A percentile compares a stretch with the other conserved stretches of the same genome.
These are phyloP conservation scores for Fistulinella prunicolor DNA, from an alignment of 768 basidiomycete genomes.

Conservation along the genomic window DNA sequence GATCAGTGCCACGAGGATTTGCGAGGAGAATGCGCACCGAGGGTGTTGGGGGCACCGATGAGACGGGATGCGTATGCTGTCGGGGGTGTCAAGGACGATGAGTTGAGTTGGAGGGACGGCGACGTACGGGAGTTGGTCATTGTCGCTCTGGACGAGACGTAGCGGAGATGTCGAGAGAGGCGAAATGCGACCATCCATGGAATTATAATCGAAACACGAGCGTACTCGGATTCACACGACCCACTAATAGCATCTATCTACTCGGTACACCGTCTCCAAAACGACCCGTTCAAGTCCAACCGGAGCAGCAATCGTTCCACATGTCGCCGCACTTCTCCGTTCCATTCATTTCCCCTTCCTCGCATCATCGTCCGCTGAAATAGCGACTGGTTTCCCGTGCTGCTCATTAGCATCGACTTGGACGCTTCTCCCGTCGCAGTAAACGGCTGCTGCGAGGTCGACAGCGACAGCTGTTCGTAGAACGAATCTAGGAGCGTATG, in stretches of 20 bases:
- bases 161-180: slow-evolving; percentile 61
- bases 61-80: slow-evolving; percentile 72
- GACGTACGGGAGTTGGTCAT: slow-evolving; percentile 41
- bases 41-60: slow-evolving; percentile 88
- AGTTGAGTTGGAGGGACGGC: not conserved
- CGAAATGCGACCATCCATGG: slow-evolving; percentile 31
- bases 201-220: too few species aligned
- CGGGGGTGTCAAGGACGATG: not conserved
- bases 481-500: slow-evolving; percentile 67
- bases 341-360: slow-evolving; percentile 52
- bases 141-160: slow-evolving; percentile 45
- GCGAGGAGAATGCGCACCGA: slow-evolving; percentile 55
- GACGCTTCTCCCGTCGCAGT: slow-evolving; percentile 62
- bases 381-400: slow-evolving; percentile 50
- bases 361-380: too few species aligned
- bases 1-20: slow-evolving; percentile 18
- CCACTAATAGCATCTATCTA: too few species aligned
- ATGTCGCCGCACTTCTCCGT: slow-evolving; percentile 71
- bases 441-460: slow-evolving; percentile 74
- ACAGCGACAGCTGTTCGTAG: slow-evolving; percentile 74
- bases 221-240: not conserved
- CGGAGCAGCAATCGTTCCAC: slow-evolving; percentile 79
- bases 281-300: slow-evolving; percentile 70
- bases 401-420: slow-evolving; percentile 62
- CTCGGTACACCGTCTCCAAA: not conserved